Percentiles rank a stretch among this genome's conserved stretches.
Evolutionary conservation across 306 rosid genomes (phyloP).

Genomic region (Morella rubra): DNA sequence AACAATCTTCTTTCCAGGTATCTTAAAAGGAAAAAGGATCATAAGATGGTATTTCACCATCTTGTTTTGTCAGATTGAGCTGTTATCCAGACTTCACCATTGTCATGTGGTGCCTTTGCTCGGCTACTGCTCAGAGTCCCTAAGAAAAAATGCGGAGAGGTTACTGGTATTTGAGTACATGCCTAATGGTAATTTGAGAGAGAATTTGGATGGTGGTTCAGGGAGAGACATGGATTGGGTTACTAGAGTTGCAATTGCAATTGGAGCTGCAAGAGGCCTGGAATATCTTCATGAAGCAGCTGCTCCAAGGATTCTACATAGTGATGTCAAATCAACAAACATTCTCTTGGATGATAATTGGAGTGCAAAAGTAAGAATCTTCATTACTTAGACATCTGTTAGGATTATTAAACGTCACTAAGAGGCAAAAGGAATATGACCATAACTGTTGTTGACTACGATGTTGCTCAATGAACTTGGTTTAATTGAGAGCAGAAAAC

Average conservation of each 20-base stretch:
- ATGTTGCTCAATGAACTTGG: constrained; percentile 4
- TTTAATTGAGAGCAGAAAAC: constrained; percentile 5
- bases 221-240: constrained; percentile 67
- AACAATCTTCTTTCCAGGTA: background rate
- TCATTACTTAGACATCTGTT: constrained; percentile 25
- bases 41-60: background rate
- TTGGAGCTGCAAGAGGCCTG: constrained; percentile 96
- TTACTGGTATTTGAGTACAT: constrained; percentile 78
- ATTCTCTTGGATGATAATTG: constrained; percentile 87
- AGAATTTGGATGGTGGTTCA: constrained; percentile 63
- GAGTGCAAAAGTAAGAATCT: constrained; percentile 71
- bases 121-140: constrained; percentile 85
- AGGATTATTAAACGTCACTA: background rate
- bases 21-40: background rate
- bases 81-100: constrained; percentile 87
- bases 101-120: constrained; percentile 87
- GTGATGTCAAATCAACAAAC: constrained; percentile 95
- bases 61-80: constrained; percentile 69
- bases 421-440: background rate
- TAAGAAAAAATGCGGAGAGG: constrained; percentile 74
- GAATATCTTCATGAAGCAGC: constrained; percentile 99
- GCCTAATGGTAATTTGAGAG: constrained; percentile 86
- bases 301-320: constrained; percentile 92
- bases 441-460: background rate
- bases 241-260: constrained; percentile 80